Conservation (phyloP, 805 yeast species). For the Pichia californica region DNA sequence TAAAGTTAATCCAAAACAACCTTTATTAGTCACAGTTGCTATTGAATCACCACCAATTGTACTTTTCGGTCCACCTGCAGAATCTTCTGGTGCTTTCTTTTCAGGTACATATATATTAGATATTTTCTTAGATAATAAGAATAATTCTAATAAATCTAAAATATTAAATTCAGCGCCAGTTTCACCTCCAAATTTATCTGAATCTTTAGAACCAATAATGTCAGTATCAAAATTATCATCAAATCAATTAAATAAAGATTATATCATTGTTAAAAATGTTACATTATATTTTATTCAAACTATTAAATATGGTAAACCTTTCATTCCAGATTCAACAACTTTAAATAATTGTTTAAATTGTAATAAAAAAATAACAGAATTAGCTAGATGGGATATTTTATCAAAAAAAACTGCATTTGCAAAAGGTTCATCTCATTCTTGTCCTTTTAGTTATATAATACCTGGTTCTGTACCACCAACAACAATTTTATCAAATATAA, state of each 20-base stretch:
- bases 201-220: constrained; percentile 15
- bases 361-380: constrained; percentile 43
- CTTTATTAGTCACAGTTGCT: constrained; percentile 42
- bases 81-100: constrained; percentile 79
- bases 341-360: constrained; percentile 56
- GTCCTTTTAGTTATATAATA: constrained; percentile 83
- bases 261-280: constrained; percentile 50
- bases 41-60: constrained; percentile 91
- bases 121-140: constrained; percentile 25
- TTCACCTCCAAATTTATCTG: not conserved
- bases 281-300: constrained; percentile 67
- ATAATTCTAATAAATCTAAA: not conserved
- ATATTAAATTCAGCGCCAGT: not conserved
- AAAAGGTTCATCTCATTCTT: constrained; percentile 63
- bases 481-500: constrained; percentile 49
- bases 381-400: constrained; percentile 88
- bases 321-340: constrained; percentile 44
- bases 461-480: constrained; percentile 89
- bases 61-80: constrained; percentile 70
- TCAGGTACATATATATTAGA: constrained; percentile 70
- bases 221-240: constrained; percentile 19
- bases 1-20: constrained; percentile 19
- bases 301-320: constrained; percentile 59
- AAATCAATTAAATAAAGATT: constrained; percentile 28
- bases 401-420: constrained; percentile 50